Percentiles rank a stretch among this genome's conserved stretches.
These are phyloP conservation scores for Zizania palustris DNA, from an alignment of 202 grass and related monocot species.

Conservation along the genomic window DNA sequence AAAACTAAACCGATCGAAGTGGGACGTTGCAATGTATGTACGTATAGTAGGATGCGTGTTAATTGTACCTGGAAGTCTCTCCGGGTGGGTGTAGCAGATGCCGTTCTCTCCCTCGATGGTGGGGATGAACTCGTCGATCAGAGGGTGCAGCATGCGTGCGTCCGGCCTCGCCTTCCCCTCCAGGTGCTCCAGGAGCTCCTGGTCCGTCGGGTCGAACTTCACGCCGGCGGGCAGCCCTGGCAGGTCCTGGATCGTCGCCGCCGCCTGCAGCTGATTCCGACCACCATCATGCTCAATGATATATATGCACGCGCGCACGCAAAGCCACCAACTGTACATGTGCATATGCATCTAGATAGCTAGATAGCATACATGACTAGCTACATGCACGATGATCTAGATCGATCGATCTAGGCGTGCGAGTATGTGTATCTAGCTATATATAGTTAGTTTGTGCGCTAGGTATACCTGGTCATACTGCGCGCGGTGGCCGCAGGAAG, in stretches of 20 bases:
- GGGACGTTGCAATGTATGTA: background rate
- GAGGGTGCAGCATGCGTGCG: conserved; percentile 71
- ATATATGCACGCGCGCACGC: too few relatives aligned
- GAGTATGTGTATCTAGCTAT: too few relatives aligned
- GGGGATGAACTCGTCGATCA: conserved; percentile 95
- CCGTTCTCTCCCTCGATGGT: conserved; percentile 95
- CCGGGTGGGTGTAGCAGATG: conserved; percentile 96
- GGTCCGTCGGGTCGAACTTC: conserved; percentile 94
- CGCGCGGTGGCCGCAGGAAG: conserved; percentile 78
- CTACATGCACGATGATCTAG: too few relatives aligned
- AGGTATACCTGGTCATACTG: conserved; percentile 64
- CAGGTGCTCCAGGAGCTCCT: conserved; percentile 90
- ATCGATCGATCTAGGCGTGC: too few relatives aligned
- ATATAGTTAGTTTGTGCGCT: background rate
- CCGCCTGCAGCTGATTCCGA: conserved; percentile 46
- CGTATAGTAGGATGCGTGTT: too few relatives aligned
- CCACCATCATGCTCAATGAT: background rate
- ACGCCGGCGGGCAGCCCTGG: conserved; percentile 86
- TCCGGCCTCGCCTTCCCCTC: conserved; percentile 83
- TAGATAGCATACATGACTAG: too few relatives aligned
- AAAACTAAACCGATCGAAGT: background rate
- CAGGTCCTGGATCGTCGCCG: conserved; percentile 80
- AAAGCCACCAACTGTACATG: too few relatives aligned
- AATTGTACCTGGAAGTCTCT: conserved; percentile 73
- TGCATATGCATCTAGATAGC: too few relatives aligned